Evolutionary conservation across 202 grass and related monocot species (phyloP).

Genomic region (Elaeis oleifera): DNA sequence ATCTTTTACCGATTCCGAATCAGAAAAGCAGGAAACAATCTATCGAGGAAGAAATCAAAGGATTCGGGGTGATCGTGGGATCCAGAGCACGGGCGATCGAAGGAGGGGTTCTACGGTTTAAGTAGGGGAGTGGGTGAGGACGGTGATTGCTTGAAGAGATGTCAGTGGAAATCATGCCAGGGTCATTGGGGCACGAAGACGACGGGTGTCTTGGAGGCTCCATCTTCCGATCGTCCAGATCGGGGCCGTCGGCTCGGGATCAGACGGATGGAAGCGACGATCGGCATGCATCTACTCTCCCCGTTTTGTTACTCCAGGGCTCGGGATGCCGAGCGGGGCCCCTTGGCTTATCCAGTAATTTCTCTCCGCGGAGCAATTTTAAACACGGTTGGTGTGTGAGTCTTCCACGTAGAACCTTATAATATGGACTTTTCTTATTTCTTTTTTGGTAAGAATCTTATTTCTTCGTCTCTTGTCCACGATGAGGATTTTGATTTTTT

Average conservation of each 20-base stretch:
- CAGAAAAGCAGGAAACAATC: background rate
- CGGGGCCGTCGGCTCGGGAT: constrained; percentile 22
- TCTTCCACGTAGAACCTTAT: no score
- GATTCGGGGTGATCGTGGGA: no score
- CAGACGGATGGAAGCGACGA: background rate
- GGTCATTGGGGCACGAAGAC: no score
- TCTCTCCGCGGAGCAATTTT: no score
- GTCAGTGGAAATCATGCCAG: constrained; percentile 17
- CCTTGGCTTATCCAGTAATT: no score
- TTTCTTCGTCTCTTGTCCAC: no score
- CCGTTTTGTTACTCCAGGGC: background rate
- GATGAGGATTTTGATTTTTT: no score
- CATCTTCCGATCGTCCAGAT: no score
- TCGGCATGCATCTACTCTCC: background rate
- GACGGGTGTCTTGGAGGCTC: background rate
- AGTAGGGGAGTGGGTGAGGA: background rate
- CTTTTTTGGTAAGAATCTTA: no score
- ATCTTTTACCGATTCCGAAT: constrained; percentile 9
- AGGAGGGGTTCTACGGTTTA: background rate
- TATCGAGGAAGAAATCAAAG: background rate
- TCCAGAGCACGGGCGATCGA: background rate
- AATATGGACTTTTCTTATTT: no score
- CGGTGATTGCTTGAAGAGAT: constrained; percentile 27
- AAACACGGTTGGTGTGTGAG: no score
- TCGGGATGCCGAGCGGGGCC: no score